These are phyloP conservation scores for Kuraishia cidri DNA, from an alignment of 805 yeast genomes.

Conservation along the genomic window DNA sequence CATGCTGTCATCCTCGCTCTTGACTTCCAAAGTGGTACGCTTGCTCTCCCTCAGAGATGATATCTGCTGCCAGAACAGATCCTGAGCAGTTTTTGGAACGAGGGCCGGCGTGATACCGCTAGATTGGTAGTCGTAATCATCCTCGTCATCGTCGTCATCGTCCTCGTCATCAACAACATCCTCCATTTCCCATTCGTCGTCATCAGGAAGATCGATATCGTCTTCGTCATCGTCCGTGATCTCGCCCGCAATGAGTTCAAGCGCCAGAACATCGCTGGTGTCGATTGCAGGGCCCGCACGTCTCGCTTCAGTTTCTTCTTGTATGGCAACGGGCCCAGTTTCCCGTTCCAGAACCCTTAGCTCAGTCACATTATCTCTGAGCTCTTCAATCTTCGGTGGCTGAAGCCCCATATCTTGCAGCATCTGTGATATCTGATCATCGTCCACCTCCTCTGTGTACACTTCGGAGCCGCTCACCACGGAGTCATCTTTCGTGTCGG, in stretches of 20 bases:
- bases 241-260: slow-evolving; percentile 47
- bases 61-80: slow-evolving; percentile 31
- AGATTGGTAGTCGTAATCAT: slow-evolving; percentile 12
- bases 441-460: slow-evolving; percentile 10
- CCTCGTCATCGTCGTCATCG: slow-evolving; percentile 28
- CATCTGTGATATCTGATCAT: slow-evolving; percentile 20
- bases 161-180: slow-evolving; percentile 29
- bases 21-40: no score
- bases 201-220: no score
- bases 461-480: slow-evolving; percentile 5
- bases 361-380: no score
- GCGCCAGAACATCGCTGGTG: slow-evolving; percentile 36
- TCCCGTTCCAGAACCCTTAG: no score
- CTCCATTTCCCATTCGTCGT: no score
- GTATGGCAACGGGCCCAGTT: no score
- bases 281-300: slow-evolving; percentile 26
- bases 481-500: no score
- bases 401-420: slow-evolving; percentile 24
- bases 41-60: slow-evolving; percentile 17
- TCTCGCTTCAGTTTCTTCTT: no score
- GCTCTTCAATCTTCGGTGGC: no score
- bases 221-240: slow-evolving; percentile 21
- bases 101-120: slow-evolving; percentile 8
- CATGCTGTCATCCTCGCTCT: no score
- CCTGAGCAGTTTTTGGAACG: slow-evolving; percentile 21